Base-by-base conservation (phyloP, 2,329 filamentous ascomycete species). In the Colletotrichum abscissum region DNA sequence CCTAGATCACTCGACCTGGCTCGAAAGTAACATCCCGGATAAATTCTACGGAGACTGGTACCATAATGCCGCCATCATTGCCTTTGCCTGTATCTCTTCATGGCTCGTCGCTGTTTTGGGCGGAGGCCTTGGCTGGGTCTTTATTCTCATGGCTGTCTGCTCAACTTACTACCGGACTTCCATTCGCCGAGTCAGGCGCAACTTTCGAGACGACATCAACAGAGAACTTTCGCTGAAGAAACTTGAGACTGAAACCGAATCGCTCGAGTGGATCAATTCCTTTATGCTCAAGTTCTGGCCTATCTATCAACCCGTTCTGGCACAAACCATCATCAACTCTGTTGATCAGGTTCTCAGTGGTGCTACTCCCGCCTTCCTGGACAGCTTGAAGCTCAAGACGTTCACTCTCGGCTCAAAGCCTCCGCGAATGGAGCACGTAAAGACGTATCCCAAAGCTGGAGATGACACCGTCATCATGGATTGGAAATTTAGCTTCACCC, bases 281-380 rank as follows among this genome's bases (percentile, higher is more conserved):
- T 99, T 99, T 85, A 82, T 99, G 78, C 92, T 97, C 84, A 99
- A 99, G 82, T 99, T 99, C 86, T 99, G 97, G 97, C 97, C 97
- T 75, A 99, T 99, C 79, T 98, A 98, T 81, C 95, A 97, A 68
- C 97, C 97, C 1, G 94, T 98, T 11, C 90, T 99, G 14, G 96
- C 95, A 74, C 92, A 97, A 77, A 97, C 95, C 26, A 93, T 99
- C 78, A 94, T 98, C 83, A 95, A 92, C 81, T 95, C 95, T 0
- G 97, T 98, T 60, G 97, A 99, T 79, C 97, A 98, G 85, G 95
- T 99, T 63, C 87, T 99, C 69, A 98, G 95, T 80, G 95, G 94
- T 0, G 92, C 95, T 2, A 98, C 95, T 0, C 97, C 97, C 0
- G 91, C 93, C 0, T 98, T 99, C 79, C 88, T 99, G 67, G 97